phyloP scores from a whole-genome alignment of 2,329 filamentous ascomycete genomes.

The Cladophialophora chaetospira region DNA sequence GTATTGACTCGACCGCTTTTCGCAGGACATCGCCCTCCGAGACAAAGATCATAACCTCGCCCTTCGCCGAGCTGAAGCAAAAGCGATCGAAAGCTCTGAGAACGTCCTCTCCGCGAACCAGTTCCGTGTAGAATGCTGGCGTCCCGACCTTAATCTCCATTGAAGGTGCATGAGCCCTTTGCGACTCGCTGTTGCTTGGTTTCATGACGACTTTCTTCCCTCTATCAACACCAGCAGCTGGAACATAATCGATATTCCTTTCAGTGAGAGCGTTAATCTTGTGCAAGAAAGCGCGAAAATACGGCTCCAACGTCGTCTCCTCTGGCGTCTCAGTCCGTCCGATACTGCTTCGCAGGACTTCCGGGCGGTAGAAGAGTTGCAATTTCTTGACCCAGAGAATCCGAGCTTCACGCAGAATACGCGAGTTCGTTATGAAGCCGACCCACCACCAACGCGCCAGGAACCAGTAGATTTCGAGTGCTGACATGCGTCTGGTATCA shows the following conservation, averaged over 20 bases:
- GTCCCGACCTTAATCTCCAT: constrained; percentile 20
- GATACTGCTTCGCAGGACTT: constrained; percentile 22
- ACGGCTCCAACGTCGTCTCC: constrained; percentile 20
- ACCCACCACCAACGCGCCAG: constrained; percentile 27
- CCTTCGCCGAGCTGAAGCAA: constrained; percentile 11
- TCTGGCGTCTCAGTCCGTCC: constrained; percentile 18
- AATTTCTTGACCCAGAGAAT: constrained; percentile 24
- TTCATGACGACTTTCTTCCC: not conserved
- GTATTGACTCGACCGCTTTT: not conserved
- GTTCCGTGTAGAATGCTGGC: constrained; percentile 24
- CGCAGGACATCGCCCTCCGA: constrained; percentile 2
- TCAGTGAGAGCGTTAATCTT: not conserved
- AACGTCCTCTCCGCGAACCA: constrained; percentile 6
- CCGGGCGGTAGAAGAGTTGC: constrained; percentile 25
- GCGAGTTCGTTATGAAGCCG: constrained; percentile 25
- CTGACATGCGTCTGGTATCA: constrained; percentile 6
- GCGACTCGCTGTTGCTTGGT: not conserved
- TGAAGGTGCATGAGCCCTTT: not conserved
- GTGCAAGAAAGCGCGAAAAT: constrained; percentile 13
- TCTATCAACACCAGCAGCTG: constrained; percentile 6
- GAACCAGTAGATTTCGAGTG: constrained; percentile 7
- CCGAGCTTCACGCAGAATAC: constrained; percentile 25
- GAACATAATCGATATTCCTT: constrained; percentile 9
- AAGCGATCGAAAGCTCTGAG: constrained; percentile 6
- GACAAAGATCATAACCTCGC: constrained; percentile 15